Evolutionary conservation across 192 early-diverging fungal genomes (phyloP), one percentile per base, ranked within the genome.

Genomic region (Endogone sp.): DNA sequence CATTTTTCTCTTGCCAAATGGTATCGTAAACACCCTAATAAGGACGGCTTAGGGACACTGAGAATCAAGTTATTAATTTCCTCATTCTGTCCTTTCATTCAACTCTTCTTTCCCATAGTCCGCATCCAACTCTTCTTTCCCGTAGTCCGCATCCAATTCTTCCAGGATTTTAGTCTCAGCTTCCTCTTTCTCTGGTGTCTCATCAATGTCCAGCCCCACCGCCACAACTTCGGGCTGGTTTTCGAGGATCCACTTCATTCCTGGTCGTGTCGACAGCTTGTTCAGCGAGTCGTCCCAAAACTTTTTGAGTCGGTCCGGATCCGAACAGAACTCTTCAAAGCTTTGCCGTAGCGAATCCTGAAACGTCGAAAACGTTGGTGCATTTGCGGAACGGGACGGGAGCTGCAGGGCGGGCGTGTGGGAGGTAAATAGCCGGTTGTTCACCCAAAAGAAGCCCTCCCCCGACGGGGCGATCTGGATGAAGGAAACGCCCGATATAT

Each of bases 401-500:
- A 80, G 75, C 0, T 74, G 73, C 6, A 79, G 31, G 0, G 79
- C 71, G 2, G 84, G 77, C 20, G 85, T 79, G 62, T 83, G 84
- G 11, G 82, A 83, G 22, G 86, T 86, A 64, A 87, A 79, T 58
- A 96, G 72, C 27, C 91, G 81, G 73, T 98, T 98, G 68, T 92
- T 92, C 20, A 94, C 85, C 95, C 95, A 98, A 58, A 88, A 82
- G 60, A 95, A 94, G n/a, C 89, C 90, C 65, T 85, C 75, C 3
- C 86, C 85, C 13, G 28, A 56, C 3, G 89, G 85, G 3, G 84
- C 82, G 25, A 99, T 93, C 71, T 97, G 96, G 56, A 99, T 87
- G 83, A 97, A 96, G 2, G 94, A 95, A 8, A 92, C 88, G 2
- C 97, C 97, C 0, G 89, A 88, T 28, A 93, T 81, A 77, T 97